Conservation (phyloP, 2,329 filamentous ascomycete genomes). For the Cordyceps javanica region DNA sequence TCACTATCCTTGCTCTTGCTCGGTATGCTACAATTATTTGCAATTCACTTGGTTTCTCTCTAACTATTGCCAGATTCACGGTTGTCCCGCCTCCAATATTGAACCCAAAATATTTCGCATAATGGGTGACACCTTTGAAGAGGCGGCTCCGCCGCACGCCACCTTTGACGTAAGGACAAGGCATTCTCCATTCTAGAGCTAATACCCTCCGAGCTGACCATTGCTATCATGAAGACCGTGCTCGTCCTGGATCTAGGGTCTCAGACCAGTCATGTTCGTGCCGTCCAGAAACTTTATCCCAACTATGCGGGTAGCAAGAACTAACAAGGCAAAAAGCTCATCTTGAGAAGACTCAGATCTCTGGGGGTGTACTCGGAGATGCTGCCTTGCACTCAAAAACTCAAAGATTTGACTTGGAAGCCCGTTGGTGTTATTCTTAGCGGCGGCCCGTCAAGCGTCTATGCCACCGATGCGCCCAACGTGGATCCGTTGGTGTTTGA, state of each 20-base stretch:
- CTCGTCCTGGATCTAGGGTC: not conserved
- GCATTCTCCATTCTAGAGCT: not conserved
- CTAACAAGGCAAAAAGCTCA: not conserved
- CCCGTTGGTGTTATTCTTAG: slow-evolving; percentile 71
- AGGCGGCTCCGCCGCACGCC: not conserved
- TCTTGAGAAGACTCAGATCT: not conserved
- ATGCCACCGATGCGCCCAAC: slow-evolving; percentile 61
- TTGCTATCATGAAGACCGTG: not conserved
- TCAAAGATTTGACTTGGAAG: slow-evolving; percentile 68
- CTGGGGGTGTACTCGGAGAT: slow-evolving; percentile 69
- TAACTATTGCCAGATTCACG: not conserved
- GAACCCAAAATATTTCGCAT: not conserved
- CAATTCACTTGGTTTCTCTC: no score
- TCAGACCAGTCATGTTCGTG: not conserved
- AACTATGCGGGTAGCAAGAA: not conserved
- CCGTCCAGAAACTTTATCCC: not conserved
- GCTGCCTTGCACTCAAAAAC: slow-evolving; percentile 79
- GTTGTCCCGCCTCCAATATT: not conserved
- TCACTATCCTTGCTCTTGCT: no score
- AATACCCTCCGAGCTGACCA: not conserved
- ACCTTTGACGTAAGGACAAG: not conserved
- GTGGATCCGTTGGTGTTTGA: not conserved
- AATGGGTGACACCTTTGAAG: not conserved
- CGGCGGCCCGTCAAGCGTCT: slow-evolving; percentile 63
- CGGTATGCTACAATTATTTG: no score